Conservation (phyloP, 192 early-diverging fungal species). For the Umbelopsis ramanniana region DNA sequence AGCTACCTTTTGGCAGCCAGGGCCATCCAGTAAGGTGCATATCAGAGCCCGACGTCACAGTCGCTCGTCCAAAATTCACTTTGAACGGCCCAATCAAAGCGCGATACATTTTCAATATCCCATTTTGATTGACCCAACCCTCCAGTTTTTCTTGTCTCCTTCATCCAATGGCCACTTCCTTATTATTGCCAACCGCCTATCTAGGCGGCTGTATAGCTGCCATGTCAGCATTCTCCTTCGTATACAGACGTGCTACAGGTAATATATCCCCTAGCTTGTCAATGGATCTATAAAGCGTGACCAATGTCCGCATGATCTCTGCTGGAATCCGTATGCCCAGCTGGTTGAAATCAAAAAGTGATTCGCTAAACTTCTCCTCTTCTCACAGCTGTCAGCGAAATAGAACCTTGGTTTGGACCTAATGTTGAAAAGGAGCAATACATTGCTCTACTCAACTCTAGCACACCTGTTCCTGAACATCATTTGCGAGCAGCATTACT, state of each 20-base stretch:
- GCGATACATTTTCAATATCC: conserved; percentile 11
- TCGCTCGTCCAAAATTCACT: not conserved
- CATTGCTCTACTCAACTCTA: conserved; percentile 61
- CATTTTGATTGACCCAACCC: not conserved
- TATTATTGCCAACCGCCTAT: conserved; percentile 41
- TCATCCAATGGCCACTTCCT: conserved; percentile 25
- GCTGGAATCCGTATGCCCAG: too few relatives aligned
- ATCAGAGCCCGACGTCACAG: conserved; percentile 12
- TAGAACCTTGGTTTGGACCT: conserved; percentile 72
- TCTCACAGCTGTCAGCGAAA: conserved; percentile 40
- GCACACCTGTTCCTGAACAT: conserved; percentile 58
- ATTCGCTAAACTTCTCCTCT: not conserved
- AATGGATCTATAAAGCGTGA: not conserved
- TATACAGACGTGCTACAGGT: conserved; percentile 42
- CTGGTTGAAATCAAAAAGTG: not conserved
- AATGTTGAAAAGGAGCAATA: conserved; percentile 69
- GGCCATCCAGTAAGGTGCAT: too few relatives aligned
- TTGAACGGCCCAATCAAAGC: not conserved
- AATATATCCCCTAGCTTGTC: conserved; percentile 13
- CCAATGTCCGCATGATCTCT: not conserved
- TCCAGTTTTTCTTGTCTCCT: not conserved
- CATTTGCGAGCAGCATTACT: conserved; percentile 77
- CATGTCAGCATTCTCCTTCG: conserved; percentile 43
- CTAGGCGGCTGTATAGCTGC: conserved; percentile 46
- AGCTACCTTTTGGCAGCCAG: not conserved